Conservation (phyloP, 2,329 filamentous ascomycete genomes). For the Paecilomyces variotii region DNA sequence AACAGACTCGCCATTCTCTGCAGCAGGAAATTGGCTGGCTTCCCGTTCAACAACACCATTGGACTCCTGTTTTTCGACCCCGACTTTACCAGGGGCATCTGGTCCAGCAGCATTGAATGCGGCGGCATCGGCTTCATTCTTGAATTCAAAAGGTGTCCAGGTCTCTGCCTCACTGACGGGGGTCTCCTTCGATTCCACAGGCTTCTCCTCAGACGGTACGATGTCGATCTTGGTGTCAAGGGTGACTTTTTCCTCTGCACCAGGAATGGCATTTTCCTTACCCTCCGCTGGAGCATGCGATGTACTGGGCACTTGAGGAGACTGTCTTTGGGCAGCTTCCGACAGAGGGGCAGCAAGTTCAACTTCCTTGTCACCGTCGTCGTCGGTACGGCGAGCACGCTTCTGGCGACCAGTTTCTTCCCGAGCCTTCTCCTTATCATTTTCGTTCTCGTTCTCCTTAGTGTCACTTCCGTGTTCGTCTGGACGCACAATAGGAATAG, state of each 20-base stretch:
- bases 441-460: conserved; percentile 26
- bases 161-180: conserved; percentile 36
- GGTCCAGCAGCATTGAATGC: conserved; percentile 48
- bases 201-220: conserved; percentile 29
- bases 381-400: conserved; percentile 58
- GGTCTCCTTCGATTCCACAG: conserved; percentile 18
- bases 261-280: conserved; percentile 29
- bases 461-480: conserved; percentile 43
- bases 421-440: conserved; percentile 47
- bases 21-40: not conserved
- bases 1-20: not conserved
- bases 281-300: conserved; percentile 24
- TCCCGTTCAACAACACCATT: not conserved
- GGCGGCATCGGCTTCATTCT: conserved; percentile 34
- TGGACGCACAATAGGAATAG: conserved; percentile 69
- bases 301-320: conserved; percentile 15
- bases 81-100: conserved; percentile 21
- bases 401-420: conserved; percentile 66
- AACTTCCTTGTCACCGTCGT: conserved; percentile 64
- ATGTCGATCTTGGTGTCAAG: conserved; percentile 29
- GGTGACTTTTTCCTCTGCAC: conserved; percentile 25
- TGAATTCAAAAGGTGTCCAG: conserved; percentile 56
- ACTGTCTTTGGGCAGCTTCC: conserved; percentile 21
- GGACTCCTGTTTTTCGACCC: not conserved
- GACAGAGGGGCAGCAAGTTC: conserved; percentile 50